Conservation (phyloP, 129 eudicot species). For the Dittrichia graveolens region DNA sequence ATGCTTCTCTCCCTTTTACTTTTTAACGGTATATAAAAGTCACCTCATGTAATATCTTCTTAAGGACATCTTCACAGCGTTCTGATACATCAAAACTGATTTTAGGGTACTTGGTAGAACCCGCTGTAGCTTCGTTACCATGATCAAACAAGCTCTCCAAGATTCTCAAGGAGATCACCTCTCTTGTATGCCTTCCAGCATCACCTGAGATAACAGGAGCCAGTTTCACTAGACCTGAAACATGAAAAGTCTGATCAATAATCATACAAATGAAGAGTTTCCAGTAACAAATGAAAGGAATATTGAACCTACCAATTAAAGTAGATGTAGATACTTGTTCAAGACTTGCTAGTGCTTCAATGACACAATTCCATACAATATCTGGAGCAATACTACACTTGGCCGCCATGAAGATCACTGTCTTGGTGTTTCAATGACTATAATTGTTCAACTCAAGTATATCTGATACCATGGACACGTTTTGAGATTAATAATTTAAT, state of each 20-base stretch:
- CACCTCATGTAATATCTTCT: slow-evolving; percentile 51
- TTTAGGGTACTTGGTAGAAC: slow-evolving; percentile 28
- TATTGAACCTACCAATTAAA: slow-evolving; percentile 48
- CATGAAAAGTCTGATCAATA: background rate
- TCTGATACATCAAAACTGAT: slow-evolving; percentile 48
- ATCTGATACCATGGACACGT: background rate
- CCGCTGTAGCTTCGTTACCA: slow-evolving; percentile 21
- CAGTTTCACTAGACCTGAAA: slow-evolving; percentile 56
- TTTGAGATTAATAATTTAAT: background rate
- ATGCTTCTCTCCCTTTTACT: background rate
- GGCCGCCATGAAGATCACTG: slow-evolving; percentile 40
- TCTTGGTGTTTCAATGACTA: slow-evolving; percentile 5
- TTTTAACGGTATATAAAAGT: background rate
- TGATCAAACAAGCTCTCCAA: slow-evolving; percentile 51
- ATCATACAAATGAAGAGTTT: background rate
- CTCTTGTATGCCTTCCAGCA: slow-evolving; percentile 56
- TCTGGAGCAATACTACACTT: slow-evolving; percentile 38
- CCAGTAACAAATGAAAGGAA: slow-evolving; percentile 6
- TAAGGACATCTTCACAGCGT: slow-evolving; percentile 63
- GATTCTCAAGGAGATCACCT: slow-evolving; percentile 54
- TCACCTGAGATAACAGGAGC: slow-evolving; percentile 53
- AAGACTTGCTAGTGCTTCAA: slow-evolving; percentile 64
- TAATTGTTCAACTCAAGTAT: background rate
- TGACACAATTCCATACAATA: slow-evolving; percentile 61
- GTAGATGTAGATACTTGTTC: slow-evolving; percentile 43